phyloP scores from a whole-genome alignment of 2,329 filamentous ascomycete genomes.

The Pseudofabraea citricarpa region DNA sequence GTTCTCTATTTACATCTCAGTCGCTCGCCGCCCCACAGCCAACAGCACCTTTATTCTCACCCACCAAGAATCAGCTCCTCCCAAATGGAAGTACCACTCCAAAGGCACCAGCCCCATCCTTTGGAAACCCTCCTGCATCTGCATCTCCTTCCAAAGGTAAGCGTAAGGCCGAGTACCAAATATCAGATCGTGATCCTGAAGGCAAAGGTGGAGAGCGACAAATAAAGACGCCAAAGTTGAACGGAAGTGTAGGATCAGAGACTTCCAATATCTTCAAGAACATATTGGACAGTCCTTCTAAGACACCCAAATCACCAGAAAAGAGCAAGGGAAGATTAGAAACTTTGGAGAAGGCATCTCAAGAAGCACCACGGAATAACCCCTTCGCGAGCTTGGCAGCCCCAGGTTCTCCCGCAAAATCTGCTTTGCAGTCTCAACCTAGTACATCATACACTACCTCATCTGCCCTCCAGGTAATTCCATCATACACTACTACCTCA shows the following conservation, averaged over 20 bases:
- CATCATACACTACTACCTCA: slow-evolving; percentile 1
- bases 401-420: slow-evolving; percentile 10
- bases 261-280: slow-evolving; percentile 27
- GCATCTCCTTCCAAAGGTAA: slow-evolving; percentile 13
- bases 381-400: slow-evolving; percentile 21
- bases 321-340: slow-evolving; percentile 11
- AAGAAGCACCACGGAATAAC: slow-evolving; percentile 19
- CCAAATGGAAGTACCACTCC: slow-evolving; percentile 5
- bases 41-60: slow-evolving; percentile 1
- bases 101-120: slow-evolving; percentile 1
- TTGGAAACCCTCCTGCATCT: slow-evolving; percentile 1
- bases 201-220: slow-evolving; percentile 10
- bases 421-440: not conserved
- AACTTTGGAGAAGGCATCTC: slow-evolving; percentile 3
- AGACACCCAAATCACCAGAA: slow-evolving; percentile 14
- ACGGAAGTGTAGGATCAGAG: slow-evolving; percentile 16
- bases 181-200: slow-evolving; percentile 20
- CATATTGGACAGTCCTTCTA: slow-evolving; percentile 22
- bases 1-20: not conserved
- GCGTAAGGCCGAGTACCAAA: slow-evolving; percentile 25
- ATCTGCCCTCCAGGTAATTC: slow-evolving; percentile 1
- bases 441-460: slow-evolving; percentile 4
- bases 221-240: slow-evolving; percentile 8
- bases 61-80: slow-evolving; percentile 2
- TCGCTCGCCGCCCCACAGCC: not conserved